Percentiles rank a stretch among this genome's conserved stretches.
Conservation (phyloP, 345 rosid species). For the Microcos paniculata region DNA sequence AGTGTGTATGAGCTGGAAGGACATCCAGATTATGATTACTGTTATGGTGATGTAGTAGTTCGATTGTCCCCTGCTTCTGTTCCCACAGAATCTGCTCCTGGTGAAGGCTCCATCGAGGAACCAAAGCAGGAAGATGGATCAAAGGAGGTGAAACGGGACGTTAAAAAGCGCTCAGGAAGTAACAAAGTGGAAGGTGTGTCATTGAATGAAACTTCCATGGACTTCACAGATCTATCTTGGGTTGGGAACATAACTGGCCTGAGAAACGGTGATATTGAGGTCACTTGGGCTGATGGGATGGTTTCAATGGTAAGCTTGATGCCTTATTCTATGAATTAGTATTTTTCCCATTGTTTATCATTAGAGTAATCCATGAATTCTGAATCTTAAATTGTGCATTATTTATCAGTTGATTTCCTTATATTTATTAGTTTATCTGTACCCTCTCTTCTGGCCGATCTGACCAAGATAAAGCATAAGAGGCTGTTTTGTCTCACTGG, state of each 20-base stretch:
- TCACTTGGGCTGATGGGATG: slow-evolving; percentile 98
- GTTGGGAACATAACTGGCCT: slow-evolving; percentile 95
- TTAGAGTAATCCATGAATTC: not conserved
- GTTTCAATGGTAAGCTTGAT: slow-evolving; percentile 70
- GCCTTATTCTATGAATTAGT: slow-evolving; percentile 1
- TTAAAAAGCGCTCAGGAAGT: slow-evolving; percentile 34
- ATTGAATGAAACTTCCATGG: slow-evolving; percentile 30
- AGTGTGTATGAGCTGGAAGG: slow-evolving; percentile 95
- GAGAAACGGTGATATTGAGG: slow-evolving; percentile 92
- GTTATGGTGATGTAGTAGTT: slow-evolving; percentile 91
- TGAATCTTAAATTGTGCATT: not conserved
- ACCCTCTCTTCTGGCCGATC: not conserved
- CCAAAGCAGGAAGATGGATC: slow-evolving; percentile 33
- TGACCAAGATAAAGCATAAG: not conserved
- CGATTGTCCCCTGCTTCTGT: slow-evolving; percentile 65
- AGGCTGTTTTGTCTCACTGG: slow-evolving; percentile 1
- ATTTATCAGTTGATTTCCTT: slow-evolving; percentile 2
- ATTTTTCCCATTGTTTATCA: slow-evolving; percentile 9
- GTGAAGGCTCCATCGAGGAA: slow-evolving; percentile 34
- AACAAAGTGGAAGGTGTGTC: slow-evolving; percentile 35
- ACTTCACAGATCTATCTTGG: slow-evolving; percentile 81
- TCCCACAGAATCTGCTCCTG: slow-evolving; percentile 38
- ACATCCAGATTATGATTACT: slow-evolving; percentile 96
- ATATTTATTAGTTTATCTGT: not conserved
- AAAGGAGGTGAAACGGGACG: slow-evolving; percentile 26